A percentile compares a stretch with the other conserved stretches of the same genome.
phyloP scores from a whole-genome alignment of 257 asterid genomes.

The Solanum sejunctum region DNA sequence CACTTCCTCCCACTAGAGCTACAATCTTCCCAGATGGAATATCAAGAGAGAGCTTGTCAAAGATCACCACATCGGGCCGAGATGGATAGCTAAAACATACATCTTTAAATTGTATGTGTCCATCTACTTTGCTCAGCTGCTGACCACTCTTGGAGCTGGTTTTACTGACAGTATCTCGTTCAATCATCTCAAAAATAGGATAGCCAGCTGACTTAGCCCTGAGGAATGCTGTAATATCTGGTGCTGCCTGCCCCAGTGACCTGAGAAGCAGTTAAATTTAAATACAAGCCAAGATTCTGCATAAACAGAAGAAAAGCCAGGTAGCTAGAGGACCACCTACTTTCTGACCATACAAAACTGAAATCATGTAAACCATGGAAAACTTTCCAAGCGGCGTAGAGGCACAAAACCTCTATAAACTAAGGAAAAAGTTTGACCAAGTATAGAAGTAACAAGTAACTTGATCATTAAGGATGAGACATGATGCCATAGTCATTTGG shows the following conservation, averaged over 20 bases:
- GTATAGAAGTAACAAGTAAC: neutral
- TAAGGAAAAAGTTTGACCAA: neutral
- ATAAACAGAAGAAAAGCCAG: neutral
- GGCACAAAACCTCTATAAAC: neutral
- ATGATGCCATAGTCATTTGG: neutral
- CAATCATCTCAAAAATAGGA: slow-evolving; percentile 92
- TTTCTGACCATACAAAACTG: neutral
- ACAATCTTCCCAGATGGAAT: slow-evolving; percentile 83
- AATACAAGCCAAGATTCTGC: neutral
- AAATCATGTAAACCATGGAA: neutral
- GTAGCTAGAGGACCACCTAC: neutral
- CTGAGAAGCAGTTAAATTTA: slow-evolving; percentile 16
- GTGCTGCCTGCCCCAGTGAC: slow-evolving; percentile 93
- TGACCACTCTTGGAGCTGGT: slow-evolving; percentile 35
- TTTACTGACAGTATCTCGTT: slow-evolving; percentile 39
- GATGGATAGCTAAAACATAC: slow-evolving; percentile 77
- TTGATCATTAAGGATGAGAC: neutral
- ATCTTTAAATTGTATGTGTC: slow-evolving; percentile 67
- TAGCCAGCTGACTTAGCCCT: slow-evolving; percentile 86
- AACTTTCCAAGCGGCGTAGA: neutral
- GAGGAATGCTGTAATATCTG: slow-evolving; percentile 73
- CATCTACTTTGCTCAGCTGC: slow-evolving; percentile 54
- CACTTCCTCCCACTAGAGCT: slow-evolving; percentile 97
- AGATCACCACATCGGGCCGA: slow-evolving; percentile 66
- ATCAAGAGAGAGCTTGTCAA: slow-evolving; percentile 52